Percentiles rank a stretch among this genome's conserved stretches.
These are phyloP conservation scores for Pseudopyricularia cyperi DNA, from an alignment of 2,329 filamentous ascomycete genomes.

Conservation along the genomic window DNA sequence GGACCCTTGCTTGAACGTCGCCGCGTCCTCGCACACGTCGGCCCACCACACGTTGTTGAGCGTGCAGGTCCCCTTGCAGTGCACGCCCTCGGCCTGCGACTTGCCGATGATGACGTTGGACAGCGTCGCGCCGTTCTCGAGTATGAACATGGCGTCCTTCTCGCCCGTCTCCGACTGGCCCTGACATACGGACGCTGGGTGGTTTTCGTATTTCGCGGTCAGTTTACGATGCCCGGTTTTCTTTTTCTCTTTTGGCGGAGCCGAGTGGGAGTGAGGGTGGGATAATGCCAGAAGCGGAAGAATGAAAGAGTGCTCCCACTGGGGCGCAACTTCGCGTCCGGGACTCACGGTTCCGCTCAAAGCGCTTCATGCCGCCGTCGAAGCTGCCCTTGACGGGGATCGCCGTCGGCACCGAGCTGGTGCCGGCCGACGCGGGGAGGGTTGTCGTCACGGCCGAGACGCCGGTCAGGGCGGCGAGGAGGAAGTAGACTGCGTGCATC, in stretches of 20 bases:
- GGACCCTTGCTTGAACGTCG: constrained; percentile 21
- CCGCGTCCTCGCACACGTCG: constrained; percentile 20
- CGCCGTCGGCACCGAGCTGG: background rate
- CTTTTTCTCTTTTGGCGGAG: background rate
- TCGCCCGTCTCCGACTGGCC: constrained; percentile 12
- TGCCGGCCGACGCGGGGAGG: constrained; percentile 3
- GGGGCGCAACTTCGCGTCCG: too few relatives aligned
- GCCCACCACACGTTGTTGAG: constrained; percentile 22
- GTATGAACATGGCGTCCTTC: constrained; percentile 32
- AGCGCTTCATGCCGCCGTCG: constrained; percentile 3
- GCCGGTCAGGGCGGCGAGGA: constrained; percentile 1
- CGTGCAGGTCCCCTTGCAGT: constrained; percentile 32
- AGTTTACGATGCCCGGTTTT: background rate
- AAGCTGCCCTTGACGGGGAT: constrained; percentile 4
- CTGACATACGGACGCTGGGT: constrained; percentile 5
- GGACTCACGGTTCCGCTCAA: constrained; percentile 3
- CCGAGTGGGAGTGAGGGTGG: background rate
- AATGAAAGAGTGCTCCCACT: too few relatives aligned
- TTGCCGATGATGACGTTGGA: constrained; percentile 38
- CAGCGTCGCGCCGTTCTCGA: constrained; percentile 34
- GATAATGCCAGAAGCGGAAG: too few relatives aligned
- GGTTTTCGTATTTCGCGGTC: background rate
- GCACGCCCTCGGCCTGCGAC: constrained; percentile 32
- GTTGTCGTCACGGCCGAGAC: constrained; percentile 3
- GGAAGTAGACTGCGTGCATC: constrained; percentile 1